Evolutionary conservation across 2,329 filamentous ascomycete genomes (phyloP), one percentile per base, ranked within the genome.

Genomic region (Knoxdaviesia proteae): DNA sequence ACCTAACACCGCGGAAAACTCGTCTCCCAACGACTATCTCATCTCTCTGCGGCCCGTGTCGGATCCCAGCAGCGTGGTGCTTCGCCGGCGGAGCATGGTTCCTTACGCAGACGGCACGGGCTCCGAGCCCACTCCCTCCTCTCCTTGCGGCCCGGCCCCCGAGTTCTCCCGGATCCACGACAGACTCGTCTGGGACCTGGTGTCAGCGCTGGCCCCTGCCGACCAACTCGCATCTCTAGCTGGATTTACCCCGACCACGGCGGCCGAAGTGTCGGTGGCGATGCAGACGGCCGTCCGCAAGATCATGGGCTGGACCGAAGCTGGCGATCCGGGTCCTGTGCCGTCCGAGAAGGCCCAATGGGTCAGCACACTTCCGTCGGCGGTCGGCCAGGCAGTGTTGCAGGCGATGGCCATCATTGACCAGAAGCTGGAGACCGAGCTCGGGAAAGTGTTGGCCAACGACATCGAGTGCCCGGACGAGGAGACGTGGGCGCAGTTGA

Each of bases 141-240:
- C n/a, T 6, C 37, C 37, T 45, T 51, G 0, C 44, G 44, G 10
- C 43, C 47, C 6, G 40, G 53, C 64, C 3, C 53, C 57, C 2
- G 58, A 59, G 5, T 69, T 73, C 43, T 55, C 59, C 5, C 65
- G 71, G 45, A 59, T 74, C 6, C 68, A 72, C 49, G 65, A 68
- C 40, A 61, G 62, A 6, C 64, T 75, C 50, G 57, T 71, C 5
- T 65, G 64, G 56, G 64, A 71, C 43, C 60, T 74, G 1, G 56
- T 63, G 38, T 53, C 54, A 42, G 54, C 57, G 0, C 58, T 63
- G 20, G 58, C 54, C 43, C 35, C 32, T 20, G 38, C 37, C 30
- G 31, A 42, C 32, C 5, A 49, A 44, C 35, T 42, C 20, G 20
- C 20, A 20, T 20, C 20, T 20, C 20, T 20, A 2, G 20, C 20